Conservation (phyloP, 148 eudicot genomes). For the Rhododendron ovatum region DNA sequence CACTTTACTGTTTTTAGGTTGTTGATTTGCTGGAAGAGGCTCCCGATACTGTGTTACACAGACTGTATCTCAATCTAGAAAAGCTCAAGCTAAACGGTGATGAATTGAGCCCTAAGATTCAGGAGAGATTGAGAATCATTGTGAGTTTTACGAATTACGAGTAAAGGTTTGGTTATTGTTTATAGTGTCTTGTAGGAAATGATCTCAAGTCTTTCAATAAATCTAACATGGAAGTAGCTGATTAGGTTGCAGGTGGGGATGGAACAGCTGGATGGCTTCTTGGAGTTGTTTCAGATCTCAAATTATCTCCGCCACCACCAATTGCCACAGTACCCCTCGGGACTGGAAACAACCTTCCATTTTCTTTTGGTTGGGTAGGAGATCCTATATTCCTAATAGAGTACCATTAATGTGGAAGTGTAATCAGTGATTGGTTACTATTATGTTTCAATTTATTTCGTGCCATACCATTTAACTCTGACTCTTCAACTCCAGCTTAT, state of each 20-base stretch:
- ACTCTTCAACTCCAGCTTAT: not conserved
- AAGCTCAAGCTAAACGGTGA: slow-evolving; percentile 65
- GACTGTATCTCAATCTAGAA: slow-evolving; percentile 65
- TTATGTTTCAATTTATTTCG: not conserved
- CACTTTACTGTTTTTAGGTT: slow-evolving; percentile 30
- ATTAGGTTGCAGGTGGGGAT: slow-evolving; percentile 98
- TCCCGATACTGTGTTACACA: slow-evolving; percentile 64
- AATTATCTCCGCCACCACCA: slow-evolving; percentile 79
- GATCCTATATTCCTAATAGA: not conserved
- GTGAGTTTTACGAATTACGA: slow-evolving; percentile 18
- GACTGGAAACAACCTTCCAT: slow-evolving; percentile 96
- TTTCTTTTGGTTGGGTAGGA: slow-evolving; percentile 95
- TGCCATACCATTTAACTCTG: not conserved
- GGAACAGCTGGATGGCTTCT: slow-evolving; percentile 99
- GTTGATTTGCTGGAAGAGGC: slow-evolving; percentile 69
- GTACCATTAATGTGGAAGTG: not conserved
- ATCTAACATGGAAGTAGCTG: slow-evolving; percentile 13
- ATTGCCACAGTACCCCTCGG: slow-evolving; percentile 93
- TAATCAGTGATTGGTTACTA: too few species aligned
- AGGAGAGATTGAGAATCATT: slow-evolving; percentile 71
- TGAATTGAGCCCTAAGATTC: slow-evolving; percentile 46
- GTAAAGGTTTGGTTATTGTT: not conserved
- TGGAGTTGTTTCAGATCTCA: slow-evolving; percentile 87
- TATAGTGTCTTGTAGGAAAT: not conserved
- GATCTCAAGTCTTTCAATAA: not conserved